phyloP scores from a whole-genome alignment of 768 basidiomycete species.

The Boletus edulis region DNA sequence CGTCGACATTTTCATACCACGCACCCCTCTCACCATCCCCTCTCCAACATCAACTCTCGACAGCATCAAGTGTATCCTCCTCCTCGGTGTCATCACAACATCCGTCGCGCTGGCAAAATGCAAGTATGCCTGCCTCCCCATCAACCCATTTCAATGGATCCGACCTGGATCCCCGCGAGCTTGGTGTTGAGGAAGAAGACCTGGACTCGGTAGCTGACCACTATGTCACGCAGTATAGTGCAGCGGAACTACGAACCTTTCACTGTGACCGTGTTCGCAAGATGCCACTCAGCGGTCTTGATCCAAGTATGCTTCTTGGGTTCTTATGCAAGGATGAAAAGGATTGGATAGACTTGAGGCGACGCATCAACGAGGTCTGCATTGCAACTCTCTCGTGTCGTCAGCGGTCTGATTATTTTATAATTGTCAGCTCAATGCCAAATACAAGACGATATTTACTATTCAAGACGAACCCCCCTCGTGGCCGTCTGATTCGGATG shows the following conservation, averaged over 20 bases:
- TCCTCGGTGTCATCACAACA: slow-evolving; percentile 34
- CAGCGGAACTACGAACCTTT: slow-evolving; percentile 78
- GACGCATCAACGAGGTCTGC: slow-evolving; percentile 69
- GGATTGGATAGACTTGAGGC: slow-evolving; percentile 84
- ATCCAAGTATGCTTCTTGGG: slow-evolving; percentile 96
- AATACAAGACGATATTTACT: slow-evolving; percentile 75
- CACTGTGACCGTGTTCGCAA: slow-evolving; percentile 96
- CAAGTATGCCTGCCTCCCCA: slow-evolving; percentile 21
- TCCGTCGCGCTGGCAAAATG: slow-evolving; percentile 26
- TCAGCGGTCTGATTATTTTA: slow-evolving; percentile 5
- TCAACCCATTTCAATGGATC: slow-evolving; percentile 21
- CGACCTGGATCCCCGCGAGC: slow-evolving; percentile 39
- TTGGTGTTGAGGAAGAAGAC: slow-evolving; percentile 30
- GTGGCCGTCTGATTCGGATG: slow-evolving; percentile 77
- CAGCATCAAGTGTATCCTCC: slow-evolving; percentile 33
- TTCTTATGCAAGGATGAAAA: slow-evolving; percentile 80
- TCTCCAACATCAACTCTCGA: slow-evolving; percentile 61
- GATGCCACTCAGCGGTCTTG: slow-evolving; percentile 87
- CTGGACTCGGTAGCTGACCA: slow-evolving; percentile 53
- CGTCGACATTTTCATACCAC: slow-evolving; percentile 53
- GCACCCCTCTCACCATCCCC: slow-evolving; percentile 62
- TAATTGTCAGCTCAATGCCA: slow-evolving; percentile 31
- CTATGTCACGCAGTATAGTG: slow-evolving; percentile 70
- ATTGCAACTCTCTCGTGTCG: not conserved
- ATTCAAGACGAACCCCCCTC: slow-evolving; percentile 85